These are phyloP conservation scores for Carex arenaria DNA, from an alignment of 202 grass and related monocot genomes.

Conservation along the genomic window DNA sequence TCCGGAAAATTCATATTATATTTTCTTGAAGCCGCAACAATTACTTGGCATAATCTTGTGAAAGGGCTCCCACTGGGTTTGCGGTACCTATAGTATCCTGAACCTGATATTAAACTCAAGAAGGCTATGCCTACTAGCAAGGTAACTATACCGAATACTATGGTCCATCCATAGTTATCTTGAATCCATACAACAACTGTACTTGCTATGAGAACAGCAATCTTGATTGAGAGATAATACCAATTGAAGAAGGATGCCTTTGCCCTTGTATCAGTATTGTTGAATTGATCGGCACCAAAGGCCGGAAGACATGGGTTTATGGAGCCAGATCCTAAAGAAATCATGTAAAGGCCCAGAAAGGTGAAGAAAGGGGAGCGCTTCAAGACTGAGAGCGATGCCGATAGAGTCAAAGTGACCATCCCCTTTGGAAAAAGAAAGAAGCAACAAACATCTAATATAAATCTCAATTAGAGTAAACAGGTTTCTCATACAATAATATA, in stretches of 20 bases:
- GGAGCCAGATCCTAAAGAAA: slow-evolving; percentile 34
- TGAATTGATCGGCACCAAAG: slow-evolving; percentile 38
- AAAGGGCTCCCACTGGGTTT: slow-evolving; percentile 32
- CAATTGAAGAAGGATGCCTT: slow-evolving; percentile 39
- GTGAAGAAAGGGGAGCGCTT: slow-evolving; percentile 2
- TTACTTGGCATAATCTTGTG: slow-evolving; percentile 26
- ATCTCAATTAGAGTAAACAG: not conserved
- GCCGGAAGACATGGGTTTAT: slow-evolving; percentile 30
- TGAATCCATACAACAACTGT: slow-evolving; percentile 31
- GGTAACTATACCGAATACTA: slow-evolving; percentile 22
- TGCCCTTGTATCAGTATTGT: slow-evolving; percentile 12
- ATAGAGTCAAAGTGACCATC: slow-evolving; percentile 14
- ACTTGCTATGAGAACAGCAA: slow-evolving; percentile 14
- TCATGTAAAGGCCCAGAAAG: slow-evolving; percentile 22
- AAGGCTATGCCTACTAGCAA: slow-evolving; percentile 18
- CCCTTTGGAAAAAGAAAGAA: slow-evolving; percentile 2
- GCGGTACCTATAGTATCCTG: slow-evolving; percentile 19
- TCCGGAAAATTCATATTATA: not conserved
- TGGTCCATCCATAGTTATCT: slow-evolving; percentile 22
- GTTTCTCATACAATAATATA: not conserved
- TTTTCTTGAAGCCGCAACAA: slow-evolving; percentile 31
- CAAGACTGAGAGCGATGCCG: slow-evolving; percentile 12
- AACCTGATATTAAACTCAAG: slow-evolving; percentile 20
- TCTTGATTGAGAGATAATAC: slow-evolving; percentile 28
- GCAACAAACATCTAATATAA: not conserved